Evolutionary conservation across 1,284 basidiomycete genomes (phyloP), one percentile per base, ranked within the genome.

Genomic region (Tranzscheliella williamsii): DNA sequence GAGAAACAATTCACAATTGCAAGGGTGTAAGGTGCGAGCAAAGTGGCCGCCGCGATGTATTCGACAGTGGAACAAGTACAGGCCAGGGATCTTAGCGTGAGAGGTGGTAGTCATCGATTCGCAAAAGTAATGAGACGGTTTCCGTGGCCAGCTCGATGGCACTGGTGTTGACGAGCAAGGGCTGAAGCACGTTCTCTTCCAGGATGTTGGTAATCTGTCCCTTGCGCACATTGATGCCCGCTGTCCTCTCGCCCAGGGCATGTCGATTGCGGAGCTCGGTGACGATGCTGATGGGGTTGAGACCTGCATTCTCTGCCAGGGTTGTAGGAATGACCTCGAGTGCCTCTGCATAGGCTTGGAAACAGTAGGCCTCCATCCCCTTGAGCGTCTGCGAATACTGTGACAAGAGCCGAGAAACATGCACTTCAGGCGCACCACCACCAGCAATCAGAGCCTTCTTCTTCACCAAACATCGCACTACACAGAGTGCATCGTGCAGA

Each of bases 341-440:
- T 5, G 95, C 92, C 76, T 98, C 95, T 27, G 95, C 92, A 72
- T 92, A 99, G 4, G 93, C 93, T 77, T 95, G 90, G 86, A 94
- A 96, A 80, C 95, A 97, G 80, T 98, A 98, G 6, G 93, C 90
- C 80, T 98, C 93, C 88, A 97, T 96, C 42, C 95, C 94, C 79
- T 89, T 95, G 66, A 98, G 84, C 0, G 91, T 89, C 70, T 95
- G 91, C 5, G 93, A 87, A 73, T 95, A 86, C 79, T 96, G 90
- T 4, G 91, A 87, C 29, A 99, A 83, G 61, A 90, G 81, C 31
- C 93, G 86, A n/a, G 95, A 97, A 42, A 96, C 88, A 79, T 98
- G 91, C 70, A 98, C 95, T 80, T 99, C 95, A 22, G 95, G 95
- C 18, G 95, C 92, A 42, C 95, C 95, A 48, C 95, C 95, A 49